These are phyloP conservation scores for Sporopachydermia lactativora DNA, from an alignment of 805 yeast genomes.

Conservation along the genomic window DNA sequence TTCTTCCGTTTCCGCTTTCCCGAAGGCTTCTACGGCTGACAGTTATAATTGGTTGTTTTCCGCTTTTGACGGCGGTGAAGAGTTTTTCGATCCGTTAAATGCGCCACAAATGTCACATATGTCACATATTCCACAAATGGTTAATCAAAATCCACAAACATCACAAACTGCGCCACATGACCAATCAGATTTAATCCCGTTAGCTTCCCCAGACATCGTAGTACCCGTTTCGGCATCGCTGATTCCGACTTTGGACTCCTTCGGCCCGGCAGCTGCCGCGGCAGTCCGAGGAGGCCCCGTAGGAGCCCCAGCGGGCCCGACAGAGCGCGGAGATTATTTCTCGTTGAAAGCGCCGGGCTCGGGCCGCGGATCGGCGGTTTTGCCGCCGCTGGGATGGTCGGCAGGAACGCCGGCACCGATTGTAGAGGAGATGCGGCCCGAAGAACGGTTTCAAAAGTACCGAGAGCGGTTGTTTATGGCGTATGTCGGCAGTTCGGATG, in stretches of 20 bases:
- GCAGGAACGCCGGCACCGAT: neutral
- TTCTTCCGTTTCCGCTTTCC: neutral
- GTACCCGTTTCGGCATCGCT: neutral
- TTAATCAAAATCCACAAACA: no score
- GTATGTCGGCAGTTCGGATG: no score
- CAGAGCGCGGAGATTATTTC: neutral
- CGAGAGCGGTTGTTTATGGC: constrained; percentile 1
- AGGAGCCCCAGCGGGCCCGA: no score
- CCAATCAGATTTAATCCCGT: no score
- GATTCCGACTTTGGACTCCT: neutral
- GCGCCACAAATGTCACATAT: no score
- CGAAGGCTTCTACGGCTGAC: neutral
- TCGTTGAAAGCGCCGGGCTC: neutral
- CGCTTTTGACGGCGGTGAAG: neutral
- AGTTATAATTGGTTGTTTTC: neutral
- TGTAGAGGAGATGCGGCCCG: neutral
- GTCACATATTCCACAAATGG: no score
- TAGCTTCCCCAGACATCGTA: neutral
- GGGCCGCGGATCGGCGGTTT: neutral
- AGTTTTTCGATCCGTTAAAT: neutral
- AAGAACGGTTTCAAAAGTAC: constrained; percentile 1
- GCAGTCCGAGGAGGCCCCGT: neutral
- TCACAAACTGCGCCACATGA: neutral
- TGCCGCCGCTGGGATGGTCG: neutral
- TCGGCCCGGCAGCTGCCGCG: neutral